These are phyloP conservation scores for Cercospora brassicicola DNA, from an alignment of 2,329 filamentous ascomycete genomes.

Conservation along the genomic window DNA sequence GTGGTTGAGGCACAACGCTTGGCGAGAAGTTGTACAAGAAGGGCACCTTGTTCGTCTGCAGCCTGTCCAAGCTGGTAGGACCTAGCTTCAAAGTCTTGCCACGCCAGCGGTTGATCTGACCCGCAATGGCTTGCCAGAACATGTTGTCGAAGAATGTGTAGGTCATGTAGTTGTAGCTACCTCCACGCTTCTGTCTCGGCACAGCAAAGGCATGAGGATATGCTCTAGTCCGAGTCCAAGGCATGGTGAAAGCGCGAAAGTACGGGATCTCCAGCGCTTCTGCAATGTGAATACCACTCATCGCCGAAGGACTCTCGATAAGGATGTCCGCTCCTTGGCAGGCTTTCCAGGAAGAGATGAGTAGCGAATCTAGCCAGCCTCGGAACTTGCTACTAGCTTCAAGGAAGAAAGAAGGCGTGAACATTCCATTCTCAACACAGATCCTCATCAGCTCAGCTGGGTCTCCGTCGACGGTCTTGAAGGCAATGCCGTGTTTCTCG, in stretches of 20 bases:
- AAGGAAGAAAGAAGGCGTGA: conserved; percentile 84
- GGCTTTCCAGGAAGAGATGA: conserved; percentile 76
- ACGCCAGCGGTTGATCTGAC: conserved; percentile 91
- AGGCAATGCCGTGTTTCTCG: conserved; percentile 89
- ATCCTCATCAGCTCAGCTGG: conserved; percentile 92
- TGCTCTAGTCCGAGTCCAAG: conserved; percentile 91
- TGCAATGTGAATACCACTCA: conserved; percentile 97
- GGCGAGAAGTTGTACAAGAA: conserved; percentile 98
- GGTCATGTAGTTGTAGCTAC: conserved; percentile 89
- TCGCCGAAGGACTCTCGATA: conserved; percentile 93
- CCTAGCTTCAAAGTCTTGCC: conserved; percentile 75
- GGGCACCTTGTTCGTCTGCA: conserved; percentile 96
- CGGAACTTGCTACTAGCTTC: conserved; percentile 87
- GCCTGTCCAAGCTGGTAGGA: conserved; percentile 79
- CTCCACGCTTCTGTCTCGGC: conserved; percentile 76
- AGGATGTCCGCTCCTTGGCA: conserved; percentile 86
- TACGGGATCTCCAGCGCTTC: conserved; percentile 92
- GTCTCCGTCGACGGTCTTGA: conserved; percentile 83
- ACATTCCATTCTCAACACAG: conserved; percentile 96
- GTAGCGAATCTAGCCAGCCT: conserved; percentile 88
- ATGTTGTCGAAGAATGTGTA: conserved; percentile 96
- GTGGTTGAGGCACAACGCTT: conserved; percentile 85
- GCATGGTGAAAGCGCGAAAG: conserved; percentile 97
- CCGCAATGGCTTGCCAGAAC: conserved; percentile 91
- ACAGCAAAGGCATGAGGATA: conserved; percentile 97